Percentiles rank a stretch among this genome's conserved stretches.
Conservation (phyloP, 1,139 yeast genomes). For the Zygotorulaspora mrakii region DNA sequence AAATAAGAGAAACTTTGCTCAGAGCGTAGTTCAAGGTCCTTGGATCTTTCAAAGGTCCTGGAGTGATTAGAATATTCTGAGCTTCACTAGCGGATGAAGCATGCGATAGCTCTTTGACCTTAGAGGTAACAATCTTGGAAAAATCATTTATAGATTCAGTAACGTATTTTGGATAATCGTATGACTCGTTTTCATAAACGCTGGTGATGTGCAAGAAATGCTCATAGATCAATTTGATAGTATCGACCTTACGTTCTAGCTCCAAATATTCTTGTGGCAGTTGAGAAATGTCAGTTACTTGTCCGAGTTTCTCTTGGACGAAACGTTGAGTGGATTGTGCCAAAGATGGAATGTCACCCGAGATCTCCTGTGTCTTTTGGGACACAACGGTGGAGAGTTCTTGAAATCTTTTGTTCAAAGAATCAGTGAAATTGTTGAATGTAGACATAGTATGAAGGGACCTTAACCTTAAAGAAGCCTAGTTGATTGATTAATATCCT, state of each 20-base stretch:
- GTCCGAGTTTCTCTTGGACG: constrained; percentile 76
- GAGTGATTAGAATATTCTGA: constrained; percentile 63
- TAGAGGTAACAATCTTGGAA: constrained; percentile 61
- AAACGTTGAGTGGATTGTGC: constrained; percentile 80
- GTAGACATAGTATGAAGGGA: constrained; percentile 14
- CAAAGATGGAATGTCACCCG: constrained; percentile 47
- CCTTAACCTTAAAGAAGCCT: not conserved
- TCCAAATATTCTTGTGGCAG: constrained; percentile 79
- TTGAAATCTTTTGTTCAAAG: constrained; percentile 31
- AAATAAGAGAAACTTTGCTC: constrained; percentile 65
- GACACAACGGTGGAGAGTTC: constrained; percentile 33
- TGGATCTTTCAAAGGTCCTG: constrained; percentile 63
- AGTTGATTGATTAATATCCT: not conserved
- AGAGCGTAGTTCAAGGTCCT: constrained; percentile 83
- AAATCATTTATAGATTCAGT: constrained; percentile 74
- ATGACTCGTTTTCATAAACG: constrained; percentile 69
- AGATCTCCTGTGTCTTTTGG: constrained; percentile 35
- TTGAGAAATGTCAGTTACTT: constrained; percentile 74
- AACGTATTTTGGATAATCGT: constrained; percentile 80
- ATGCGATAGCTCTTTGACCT: constrained; percentile 65
- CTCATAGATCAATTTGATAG: constrained; percentile 66
- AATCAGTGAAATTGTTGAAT: constrained; percentile 23
- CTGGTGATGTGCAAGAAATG: constrained; percentile 69
- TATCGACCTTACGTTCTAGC: constrained; percentile 70
- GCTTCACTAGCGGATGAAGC: constrained; percentile 83